Conservation (phyloP, 768 basidiomycete species). For the Cantharellus anzutake region DNA sequence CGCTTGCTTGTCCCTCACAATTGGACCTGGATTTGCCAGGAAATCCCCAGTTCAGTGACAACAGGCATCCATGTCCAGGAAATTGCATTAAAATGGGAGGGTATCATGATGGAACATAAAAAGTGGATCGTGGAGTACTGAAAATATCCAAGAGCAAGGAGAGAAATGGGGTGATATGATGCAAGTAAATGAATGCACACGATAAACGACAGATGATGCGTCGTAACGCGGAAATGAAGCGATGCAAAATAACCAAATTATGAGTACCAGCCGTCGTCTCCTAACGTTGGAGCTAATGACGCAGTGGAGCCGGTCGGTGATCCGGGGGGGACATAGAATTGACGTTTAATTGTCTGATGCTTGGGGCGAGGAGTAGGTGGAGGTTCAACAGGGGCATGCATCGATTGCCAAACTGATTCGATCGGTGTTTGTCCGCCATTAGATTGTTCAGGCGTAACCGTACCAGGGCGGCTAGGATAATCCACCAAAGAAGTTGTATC, state of each 20-base stretch:
- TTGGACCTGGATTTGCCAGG: no score
- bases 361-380: constrained; percentile 11
- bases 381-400: constrained; percentile 27
- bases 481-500: background rate
- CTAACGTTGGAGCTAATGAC: constrained; percentile 50
- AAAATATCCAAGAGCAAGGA: background rate
- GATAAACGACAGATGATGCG: background rate
- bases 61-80: no score
- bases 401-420: constrained; percentile 60
- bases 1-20: no score
- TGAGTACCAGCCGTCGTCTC: constrained; percentile 64
- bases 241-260: constrained; percentile 14
- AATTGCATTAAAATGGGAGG: no score
- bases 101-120: background rate
- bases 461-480: constrained; percentile 2
- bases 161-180: background rate
- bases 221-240: background rate
- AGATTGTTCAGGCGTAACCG: constrained; percentile 3
- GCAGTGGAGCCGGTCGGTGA: constrained; percentile 65
- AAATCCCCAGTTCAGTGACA: no score
- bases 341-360: constrained; percentile 6
- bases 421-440: constrained; percentile 11
- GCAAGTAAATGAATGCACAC: background rate
- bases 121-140: background rate
- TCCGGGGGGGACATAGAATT: constrained; percentile 17